Base-by-base conservation (phyloP, 139 green algal genomes). In the Raphidocelis subcapitata region DNA sequence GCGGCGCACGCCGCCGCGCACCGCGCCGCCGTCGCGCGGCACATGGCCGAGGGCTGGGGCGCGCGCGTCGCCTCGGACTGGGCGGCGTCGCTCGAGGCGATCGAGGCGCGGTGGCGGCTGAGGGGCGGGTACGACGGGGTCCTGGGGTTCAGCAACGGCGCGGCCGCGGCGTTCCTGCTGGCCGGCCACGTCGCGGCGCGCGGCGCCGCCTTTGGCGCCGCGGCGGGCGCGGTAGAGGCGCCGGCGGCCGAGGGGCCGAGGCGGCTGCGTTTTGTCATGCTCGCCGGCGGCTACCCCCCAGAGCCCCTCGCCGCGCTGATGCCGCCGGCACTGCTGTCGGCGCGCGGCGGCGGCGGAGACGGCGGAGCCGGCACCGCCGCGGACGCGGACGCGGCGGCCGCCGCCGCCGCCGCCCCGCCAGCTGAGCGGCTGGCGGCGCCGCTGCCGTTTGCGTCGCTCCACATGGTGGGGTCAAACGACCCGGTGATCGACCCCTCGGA, bases 81-180 rank as follows among this genome's bases (percentile, higher is more conserved):
- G 79, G 8, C 54, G 28, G 41, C 28, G 24, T 81, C 79, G 10
- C 28, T 84, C 5, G 44, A 79, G 52, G 73, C 69, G n/a, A 8
- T 73, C 0, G 62, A 47, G 24, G 79, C 72, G 74, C 60, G 31
- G 20, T 20, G 0, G 15, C 0, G 3, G 3, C 62, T 68, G 18
- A 59, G 59, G 31, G 35, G 33, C 32, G 37, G 8, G 62, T 88
- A 75, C 59, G 74, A 85, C 21, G 83, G 78, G 1, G 46, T 88
- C 5, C 68, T 88, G 3, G 83, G 83, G 12, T 88, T 88, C 71
- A 80, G 67, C 59, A 85, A 88, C 47, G 83, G 83, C 0, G 83
- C 83, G 18, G 83, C 83, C 24, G 83, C 79, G n/a, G 70, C 82
- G 24, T 79, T 77, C 28, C 62, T 87, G 61, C 73, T 86, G 57